Conservation (phyloP, 345 rosid species). For the thale cress (Arabidopsis thaliana) region DNA sequence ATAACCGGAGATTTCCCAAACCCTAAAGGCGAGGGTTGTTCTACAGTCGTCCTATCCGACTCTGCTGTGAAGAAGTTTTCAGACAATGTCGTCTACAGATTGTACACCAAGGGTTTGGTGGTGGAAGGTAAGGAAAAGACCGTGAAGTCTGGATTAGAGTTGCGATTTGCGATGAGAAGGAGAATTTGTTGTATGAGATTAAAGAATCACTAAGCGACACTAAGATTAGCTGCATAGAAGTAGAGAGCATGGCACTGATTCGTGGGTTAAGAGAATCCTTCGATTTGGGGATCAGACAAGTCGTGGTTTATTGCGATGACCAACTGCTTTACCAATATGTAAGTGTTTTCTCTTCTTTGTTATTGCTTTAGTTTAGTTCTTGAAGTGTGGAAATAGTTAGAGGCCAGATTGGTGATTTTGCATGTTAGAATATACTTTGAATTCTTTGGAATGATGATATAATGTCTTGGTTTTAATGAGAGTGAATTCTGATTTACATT, state of each 20-base stretch:
- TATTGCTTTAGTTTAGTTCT: not conserved
- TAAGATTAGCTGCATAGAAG: not conserved
- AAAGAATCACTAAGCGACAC: not conserved
- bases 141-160: constrained; percentile 7
- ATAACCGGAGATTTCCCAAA: too few species aligned
- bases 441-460: too few species aligned
- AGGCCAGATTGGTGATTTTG: not conserved
- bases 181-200: constrained; percentile 22
- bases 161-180: not conserved
- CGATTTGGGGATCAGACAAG: constrained; percentile 7
- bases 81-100: not conserved
- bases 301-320: constrained; percentile 18
- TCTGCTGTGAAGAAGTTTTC: not conserved
- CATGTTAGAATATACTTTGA: not conserved
- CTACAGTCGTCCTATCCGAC: not conserved
- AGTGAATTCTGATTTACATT: too few species aligned
- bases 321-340: not conserved
- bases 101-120: constrained; percentile 20
- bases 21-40: too few species aligned
- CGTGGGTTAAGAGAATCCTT: constrained; percentile 25
- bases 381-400: too few species aligned
- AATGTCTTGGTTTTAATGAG: not conserved
- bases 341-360: constrained; percentile 7
- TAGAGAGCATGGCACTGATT: constrained; percentile 16
- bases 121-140: not conserved